Evolutionary conservation across 306 rosid genomes (phyloP).

Genomic region (Heteromeles arbutifolia): DNA sequence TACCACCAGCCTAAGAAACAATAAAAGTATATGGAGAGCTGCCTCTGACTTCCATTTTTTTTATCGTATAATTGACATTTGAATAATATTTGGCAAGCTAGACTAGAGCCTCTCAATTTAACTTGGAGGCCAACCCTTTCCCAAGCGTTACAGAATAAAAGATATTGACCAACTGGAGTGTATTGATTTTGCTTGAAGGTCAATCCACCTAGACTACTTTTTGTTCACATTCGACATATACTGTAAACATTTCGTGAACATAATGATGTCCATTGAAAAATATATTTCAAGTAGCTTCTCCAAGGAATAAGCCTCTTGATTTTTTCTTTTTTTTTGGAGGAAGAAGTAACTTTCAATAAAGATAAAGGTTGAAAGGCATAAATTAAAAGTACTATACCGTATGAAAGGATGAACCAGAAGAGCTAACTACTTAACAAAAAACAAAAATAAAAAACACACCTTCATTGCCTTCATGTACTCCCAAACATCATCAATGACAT

Average conservation of each 20-base stretch:
- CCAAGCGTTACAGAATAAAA: neutral
- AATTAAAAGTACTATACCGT: neutral
- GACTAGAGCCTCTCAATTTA: neutral
- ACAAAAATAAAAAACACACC: constrained; percentile 32
- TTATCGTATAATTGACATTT: neutral
- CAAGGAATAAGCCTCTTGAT: neutral
- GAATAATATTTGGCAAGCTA: neutral
- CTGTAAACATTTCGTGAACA: neutral
- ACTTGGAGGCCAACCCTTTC: neutral
- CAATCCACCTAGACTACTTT: neutral
- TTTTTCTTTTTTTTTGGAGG: neutral
- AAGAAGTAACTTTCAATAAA: neutral
- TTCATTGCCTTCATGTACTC: constrained; percentile 93
- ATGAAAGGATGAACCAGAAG: neutral
- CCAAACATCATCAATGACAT: constrained; percentile 97
- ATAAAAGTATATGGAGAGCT: neutral
- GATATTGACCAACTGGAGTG: neutral
- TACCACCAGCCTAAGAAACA: constrained; percentile 17
- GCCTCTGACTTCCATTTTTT: neutral
- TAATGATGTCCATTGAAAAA: neutral
- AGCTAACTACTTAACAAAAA: neutral
- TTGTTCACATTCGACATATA: neutral
- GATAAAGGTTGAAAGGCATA: neutral
- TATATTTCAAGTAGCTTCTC: neutral
- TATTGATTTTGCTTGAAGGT: neutral